Conservation (phyloP, 768 basidiomycete genomes). For the Naematelia encephala region DNA sequence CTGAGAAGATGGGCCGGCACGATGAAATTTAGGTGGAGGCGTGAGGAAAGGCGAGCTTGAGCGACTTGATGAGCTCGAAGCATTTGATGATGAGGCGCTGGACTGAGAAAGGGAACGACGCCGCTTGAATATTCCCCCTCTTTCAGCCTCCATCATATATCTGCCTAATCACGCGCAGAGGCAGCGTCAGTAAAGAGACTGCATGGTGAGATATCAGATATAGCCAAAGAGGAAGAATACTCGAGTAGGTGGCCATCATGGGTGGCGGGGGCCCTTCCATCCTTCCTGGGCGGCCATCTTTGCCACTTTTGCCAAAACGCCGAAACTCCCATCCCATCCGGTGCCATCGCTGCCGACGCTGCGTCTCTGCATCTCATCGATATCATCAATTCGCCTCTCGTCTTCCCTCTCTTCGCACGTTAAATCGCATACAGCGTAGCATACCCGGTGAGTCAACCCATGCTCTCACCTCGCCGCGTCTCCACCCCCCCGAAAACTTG, state of each 20-base stretch:
- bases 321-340: not conserved
- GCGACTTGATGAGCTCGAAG: slow-evolving; percentile 2
- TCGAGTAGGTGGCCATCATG: too few species aligned
- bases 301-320: not conserved
- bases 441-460: not conserved
- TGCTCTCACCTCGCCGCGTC: not conserved
- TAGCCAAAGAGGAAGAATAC: too few species aligned
- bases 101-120: not conserved
- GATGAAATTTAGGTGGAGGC: slow-evolving; percentile 37
- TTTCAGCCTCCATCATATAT: not conserved
- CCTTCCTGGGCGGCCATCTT: too few species aligned
- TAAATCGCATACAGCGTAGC: too few species aligned
- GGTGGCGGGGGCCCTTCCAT: too few species aligned
- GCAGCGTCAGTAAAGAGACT: too few species aligned
- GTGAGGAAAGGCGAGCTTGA: slow-evolving; percentile 4
- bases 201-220: too few species aligned
- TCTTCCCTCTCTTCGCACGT: not conserved
- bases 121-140: not conserved
- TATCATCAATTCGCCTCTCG: not conserved
- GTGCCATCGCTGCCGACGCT: not conserved
- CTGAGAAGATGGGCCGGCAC: slow-evolving; percentile 7
- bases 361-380: not conserved
- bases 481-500: too few species aligned
- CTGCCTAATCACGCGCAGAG: too few species aligned
- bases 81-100: not conserved